These are phyloP conservation scores for Aspergillus brunneoviolaceus DNA, from an alignment of 2,329 filamentous ascomycete species.

Conservation along the genomic window DNA sequence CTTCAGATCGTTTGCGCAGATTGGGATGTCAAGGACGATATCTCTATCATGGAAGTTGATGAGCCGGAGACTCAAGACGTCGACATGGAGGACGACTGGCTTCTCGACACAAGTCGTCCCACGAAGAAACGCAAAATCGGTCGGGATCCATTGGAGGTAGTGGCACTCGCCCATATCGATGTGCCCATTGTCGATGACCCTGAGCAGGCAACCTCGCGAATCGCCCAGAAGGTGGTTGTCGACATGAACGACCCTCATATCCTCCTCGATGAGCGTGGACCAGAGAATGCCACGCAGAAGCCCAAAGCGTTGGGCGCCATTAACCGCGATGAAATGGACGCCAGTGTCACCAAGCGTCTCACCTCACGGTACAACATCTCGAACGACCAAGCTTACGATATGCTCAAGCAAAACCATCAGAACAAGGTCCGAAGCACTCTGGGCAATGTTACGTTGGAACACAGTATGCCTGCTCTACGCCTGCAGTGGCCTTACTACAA, in stretches of 20 bases:
- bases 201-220: slow-evolving; percentile 66
- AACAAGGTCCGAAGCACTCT: slow-evolving; percentile 92
- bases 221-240: slow-evolving; percentile 75
- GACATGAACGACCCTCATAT: slow-evolving; percentile 88
- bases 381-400: slow-evolving; percentile 93
- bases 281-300: slow-evolving; percentile 60
- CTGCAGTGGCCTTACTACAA: slow-evolving; percentile 96
- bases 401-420: slow-evolving; percentile 94
- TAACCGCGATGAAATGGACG: slow-evolving; percentile 61
- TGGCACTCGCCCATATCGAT: slow-evolving; percentile 57
- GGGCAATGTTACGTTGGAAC: slow-evolving; percentile 88
- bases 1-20: slow-evolving; percentile 83
- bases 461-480: slow-evolving; percentile 86
- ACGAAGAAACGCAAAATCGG: slow-evolving; percentile 66
- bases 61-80: slow-evolving; percentile 21
- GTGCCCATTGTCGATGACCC: slow-evolving; percentile 79
- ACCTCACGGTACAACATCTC: slow-evolving; percentile 89
- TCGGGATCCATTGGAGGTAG: slow-evolving; percentile 45
- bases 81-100: slow-evolving; percentile 48
- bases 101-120: slow-evolving; percentile 49
- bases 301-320: slow-evolving; percentile 37
- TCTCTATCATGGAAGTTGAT: slow-evolving; percentile 42
- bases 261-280: slow-evolving; percentile 74
- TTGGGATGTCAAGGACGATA: slow-evolving; percentile 68
- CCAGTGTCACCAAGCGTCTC: slow-evolving; percentile 70